Percentiles rank a stretch among this genome's conserved stretches.
Conservation (phyloP, 2,329 filamentous ascomycete species). For the Botrytis hyacinthi region DNA sequence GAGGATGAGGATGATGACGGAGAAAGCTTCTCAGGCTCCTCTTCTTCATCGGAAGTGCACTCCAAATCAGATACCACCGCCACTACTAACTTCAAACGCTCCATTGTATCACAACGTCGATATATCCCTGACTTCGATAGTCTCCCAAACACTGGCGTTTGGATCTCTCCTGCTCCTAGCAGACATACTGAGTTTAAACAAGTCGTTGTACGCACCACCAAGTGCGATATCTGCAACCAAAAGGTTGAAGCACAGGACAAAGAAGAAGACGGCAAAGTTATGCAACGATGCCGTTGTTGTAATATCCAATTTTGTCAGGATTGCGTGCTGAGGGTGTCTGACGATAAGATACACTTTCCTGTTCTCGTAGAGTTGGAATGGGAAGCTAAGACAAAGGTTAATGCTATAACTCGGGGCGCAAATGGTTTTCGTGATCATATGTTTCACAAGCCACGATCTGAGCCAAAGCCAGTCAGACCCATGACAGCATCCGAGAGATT, state of each 20-base stretch:
- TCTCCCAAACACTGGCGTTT: slow-evolving; percentile 3
- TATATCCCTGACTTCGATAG: not conserved
- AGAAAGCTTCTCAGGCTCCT: not conserved
- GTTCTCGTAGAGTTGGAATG: not conserved
- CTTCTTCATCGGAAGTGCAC: not conserved
- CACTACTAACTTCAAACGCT: not conserved
- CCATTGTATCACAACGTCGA: not conserved
- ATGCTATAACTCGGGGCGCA: not conserved
- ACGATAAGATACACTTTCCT: not conserved
- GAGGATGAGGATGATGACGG: not conserved
- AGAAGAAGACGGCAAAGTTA: not conserved
- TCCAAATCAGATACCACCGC: not conserved
- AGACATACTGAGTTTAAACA: not conserved
- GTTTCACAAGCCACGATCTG: not conserved
- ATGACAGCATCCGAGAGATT: not conserved
- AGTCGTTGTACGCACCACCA: slow-evolving; percentile 8
- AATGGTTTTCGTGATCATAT: not conserved
- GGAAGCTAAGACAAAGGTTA: not conserved
- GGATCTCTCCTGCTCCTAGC: not conserved
- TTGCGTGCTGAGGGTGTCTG: not conserved
- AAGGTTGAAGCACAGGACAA: not conserved
- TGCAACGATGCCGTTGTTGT: slow-evolving; percentile 6
- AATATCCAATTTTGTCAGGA: slow-evolving; percentile 4
- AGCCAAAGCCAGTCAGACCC: not conserved
- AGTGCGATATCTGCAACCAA: slow-evolving; percentile 11